These are phyloP conservation scores for Persicaria maculosa DNA, from an alignment of 148 eudicot species.

Conservation along the genomic window DNA sequence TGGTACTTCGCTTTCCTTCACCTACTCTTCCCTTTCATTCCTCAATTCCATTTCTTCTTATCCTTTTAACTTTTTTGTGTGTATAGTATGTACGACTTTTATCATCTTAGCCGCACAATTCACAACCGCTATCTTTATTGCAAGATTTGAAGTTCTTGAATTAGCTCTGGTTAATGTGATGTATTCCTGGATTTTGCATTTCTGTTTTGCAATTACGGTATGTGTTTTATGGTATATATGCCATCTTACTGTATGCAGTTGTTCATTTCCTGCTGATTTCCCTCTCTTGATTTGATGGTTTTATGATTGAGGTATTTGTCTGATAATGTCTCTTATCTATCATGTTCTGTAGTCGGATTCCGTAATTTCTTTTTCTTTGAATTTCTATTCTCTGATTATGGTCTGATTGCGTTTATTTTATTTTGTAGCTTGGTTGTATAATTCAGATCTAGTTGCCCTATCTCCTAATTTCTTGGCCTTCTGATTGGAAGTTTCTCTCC, in stretches of 20 bases:
- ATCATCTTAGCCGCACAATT: neutral
- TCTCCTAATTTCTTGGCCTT: neutral
- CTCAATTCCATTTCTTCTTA: neutral
- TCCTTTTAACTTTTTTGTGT: neutral
- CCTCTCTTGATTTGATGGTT: too few species aligned
- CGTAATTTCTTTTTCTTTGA: neutral
- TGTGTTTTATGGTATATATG: neutral
- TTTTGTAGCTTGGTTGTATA: neutral
- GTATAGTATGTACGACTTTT: neutral
- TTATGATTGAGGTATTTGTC: too few species aligned
- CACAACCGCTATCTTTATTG: neutral
- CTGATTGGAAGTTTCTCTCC: neutral
- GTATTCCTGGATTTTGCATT: neutral
- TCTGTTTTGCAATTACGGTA: neutral
- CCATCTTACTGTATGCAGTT: neutral
- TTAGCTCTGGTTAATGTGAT: neutral
- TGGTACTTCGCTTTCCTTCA: neutral
- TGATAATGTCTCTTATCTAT: neutral
- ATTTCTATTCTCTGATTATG: too few species aligned
- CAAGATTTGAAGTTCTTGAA: neutral
- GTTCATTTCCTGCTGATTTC: too few species aligned
- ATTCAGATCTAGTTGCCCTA: neutral
- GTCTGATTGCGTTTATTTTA: too few species aligned
- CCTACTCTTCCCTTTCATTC: neutral
- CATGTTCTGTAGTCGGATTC: neutral